phyloP scores from a whole-genome alignment of 805 yeast genomes.

The Kuraishia ogatae region DNA sequence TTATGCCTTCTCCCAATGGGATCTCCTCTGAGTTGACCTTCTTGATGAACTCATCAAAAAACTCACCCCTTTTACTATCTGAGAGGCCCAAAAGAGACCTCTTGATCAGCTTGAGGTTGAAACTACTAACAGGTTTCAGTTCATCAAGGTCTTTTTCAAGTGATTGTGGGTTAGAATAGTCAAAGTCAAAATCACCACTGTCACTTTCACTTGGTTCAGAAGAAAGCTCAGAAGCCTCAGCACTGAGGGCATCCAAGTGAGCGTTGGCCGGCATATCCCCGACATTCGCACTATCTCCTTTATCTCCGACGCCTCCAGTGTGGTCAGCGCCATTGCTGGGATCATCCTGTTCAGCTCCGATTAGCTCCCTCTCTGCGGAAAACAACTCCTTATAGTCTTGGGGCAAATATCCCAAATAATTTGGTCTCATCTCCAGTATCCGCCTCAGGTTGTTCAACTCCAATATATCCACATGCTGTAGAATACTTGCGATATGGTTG shows the following conservation, averaged over 20 bases:
- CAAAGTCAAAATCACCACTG: too few relatives aligned
- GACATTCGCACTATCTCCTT: too few relatives aligned
- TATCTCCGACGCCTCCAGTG: background rate
- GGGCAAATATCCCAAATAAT: constrained; percentile 17
- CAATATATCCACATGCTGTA: constrained; percentile 43
- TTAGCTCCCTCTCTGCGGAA: constrained; percentile 10
- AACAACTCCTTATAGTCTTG: constrained; percentile 24
- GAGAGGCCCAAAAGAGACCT: constrained; percentile 54
- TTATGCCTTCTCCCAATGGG: constrained; percentile 11
- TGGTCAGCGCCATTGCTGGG: background rate
- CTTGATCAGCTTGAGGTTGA: constrained; percentile 71
- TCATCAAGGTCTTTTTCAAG: constrained; percentile 47
- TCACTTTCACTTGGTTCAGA: too few relatives aligned
- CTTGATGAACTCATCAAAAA: constrained; percentile 1
- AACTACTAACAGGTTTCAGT: constrained; percentile 62
- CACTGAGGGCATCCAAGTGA: too few relatives aligned
- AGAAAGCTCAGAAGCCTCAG: too few relatives aligned
- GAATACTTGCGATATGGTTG: constrained; percentile 18
- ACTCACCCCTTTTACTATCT: background rate
- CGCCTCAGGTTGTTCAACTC: constrained; percentile 36
- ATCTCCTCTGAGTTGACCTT: constrained; percentile 15
- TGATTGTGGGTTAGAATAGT: constrained; percentile 20
- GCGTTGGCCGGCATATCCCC: too few relatives aligned
- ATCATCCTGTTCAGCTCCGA: too few relatives aligned
- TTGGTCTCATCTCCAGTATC: constrained; percentile 11